Conservation (phyloP, 2,329 filamentous ascomycete genomes). For the Helotiales sp. region DNA sequence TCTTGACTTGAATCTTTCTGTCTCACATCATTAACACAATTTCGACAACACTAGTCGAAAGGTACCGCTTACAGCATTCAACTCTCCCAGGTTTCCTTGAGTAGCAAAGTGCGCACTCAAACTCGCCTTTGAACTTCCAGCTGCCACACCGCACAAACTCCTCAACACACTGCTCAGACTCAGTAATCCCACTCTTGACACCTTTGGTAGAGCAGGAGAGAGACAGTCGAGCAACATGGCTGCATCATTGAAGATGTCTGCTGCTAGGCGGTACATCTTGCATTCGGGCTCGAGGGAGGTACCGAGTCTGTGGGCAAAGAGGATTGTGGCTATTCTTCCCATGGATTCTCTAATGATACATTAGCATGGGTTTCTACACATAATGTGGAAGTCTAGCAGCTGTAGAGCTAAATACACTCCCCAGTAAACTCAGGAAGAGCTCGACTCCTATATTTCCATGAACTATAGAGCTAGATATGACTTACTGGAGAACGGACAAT, state of each 20-base stretch:
- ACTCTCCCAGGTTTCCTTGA: conserved; percentile 83
- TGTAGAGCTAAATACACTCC: too few relatives aligned
- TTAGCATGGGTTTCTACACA: too few relatives aligned
- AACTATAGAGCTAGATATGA: too few relatives aligned
- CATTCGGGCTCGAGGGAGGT: conserved; percentile 70
- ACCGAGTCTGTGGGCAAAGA: conserved; percentile 68
- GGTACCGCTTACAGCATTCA: conserved; percentile 68
- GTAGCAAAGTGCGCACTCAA: conserved; percentile 89
- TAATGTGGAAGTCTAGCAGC: too few relatives aligned
- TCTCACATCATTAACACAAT: neutral
- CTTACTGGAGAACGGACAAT: conserved; percentile 66
- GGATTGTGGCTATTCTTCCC: conserved; percentile 66
- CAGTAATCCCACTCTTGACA: conserved; percentile 55
- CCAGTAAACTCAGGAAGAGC: too few relatives aligned
- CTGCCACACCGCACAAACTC: conserved; percentile 83
- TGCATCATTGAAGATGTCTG: conserved; percentile 70
- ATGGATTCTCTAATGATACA: too few relatives aligned
- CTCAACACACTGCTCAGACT: conserved; percentile 61
- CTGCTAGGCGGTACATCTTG: conserved; percentile 69
- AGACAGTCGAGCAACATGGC: conserved; percentile 71
- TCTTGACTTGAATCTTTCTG: conserved; percentile 89
- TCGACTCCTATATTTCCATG: too few relatives aligned
- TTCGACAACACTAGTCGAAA: too few relatives aligned
- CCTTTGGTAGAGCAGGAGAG: conserved; percentile 61
- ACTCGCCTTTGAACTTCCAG: conserved; percentile 85